Evolutionary conservation across 257 asterid genomes (phyloP).

Genomic region (Voacanga thouarsii): DNA sequence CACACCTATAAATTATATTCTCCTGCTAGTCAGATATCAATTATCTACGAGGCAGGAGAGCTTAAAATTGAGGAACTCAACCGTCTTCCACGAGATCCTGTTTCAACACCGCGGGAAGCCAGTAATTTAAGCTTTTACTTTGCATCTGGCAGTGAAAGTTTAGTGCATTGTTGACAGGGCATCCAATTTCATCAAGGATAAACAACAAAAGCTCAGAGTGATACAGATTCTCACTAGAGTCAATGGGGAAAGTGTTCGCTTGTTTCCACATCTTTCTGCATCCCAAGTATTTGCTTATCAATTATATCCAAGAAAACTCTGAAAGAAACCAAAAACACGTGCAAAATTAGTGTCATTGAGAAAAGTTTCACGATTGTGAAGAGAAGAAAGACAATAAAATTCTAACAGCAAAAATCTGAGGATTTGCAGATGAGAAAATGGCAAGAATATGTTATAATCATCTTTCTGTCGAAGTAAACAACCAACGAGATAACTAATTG

Average conservation of each 20-base stretch:
- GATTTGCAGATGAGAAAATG: too few species aligned
- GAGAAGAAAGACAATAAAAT: background rate
- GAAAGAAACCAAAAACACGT: slow-evolving; percentile 14
- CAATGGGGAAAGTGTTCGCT: slow-evolving; percentile 18
- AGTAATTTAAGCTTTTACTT: slow-evolving; percentile 19
- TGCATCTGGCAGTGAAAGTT: slow-evolving; percentile 28
- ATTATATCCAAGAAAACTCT: slow-evolving; percentile 21
- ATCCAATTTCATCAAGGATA: slow-evolving; percentile 20
- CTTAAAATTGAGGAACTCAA: slow-evolving; percentile 21
- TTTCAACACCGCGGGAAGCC: slow-evolving; percentile 24
- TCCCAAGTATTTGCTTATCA: slow-evolving; percentile 27
- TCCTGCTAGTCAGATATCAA: slow-evolving; percentile 20
- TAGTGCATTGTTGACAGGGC: slow-evolving; percentile 1
- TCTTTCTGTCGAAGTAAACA: background rate
- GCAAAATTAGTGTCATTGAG: background rate
- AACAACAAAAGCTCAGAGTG: slow-evolving; percentile 15
- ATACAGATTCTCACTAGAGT: slow-evolving; percentile 15
- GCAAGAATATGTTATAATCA: background rate
- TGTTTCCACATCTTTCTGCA: slow-evolving; percentile 51
- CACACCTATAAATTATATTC: slow-evolving; percentile 17
- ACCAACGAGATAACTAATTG: background rate
- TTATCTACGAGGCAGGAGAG: slow-evolving; percentile 25
- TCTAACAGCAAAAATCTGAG: background rate
- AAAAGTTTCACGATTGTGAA: background rate
- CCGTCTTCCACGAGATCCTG: slow-evolving; percentile 27